A percentile compares a stretch with the other conserved stretches of the same genome.
phyloP scores from a whole-genome alignment of 768 basidiomycete genomes.

The Phaeotremella skinneri region DNA sequence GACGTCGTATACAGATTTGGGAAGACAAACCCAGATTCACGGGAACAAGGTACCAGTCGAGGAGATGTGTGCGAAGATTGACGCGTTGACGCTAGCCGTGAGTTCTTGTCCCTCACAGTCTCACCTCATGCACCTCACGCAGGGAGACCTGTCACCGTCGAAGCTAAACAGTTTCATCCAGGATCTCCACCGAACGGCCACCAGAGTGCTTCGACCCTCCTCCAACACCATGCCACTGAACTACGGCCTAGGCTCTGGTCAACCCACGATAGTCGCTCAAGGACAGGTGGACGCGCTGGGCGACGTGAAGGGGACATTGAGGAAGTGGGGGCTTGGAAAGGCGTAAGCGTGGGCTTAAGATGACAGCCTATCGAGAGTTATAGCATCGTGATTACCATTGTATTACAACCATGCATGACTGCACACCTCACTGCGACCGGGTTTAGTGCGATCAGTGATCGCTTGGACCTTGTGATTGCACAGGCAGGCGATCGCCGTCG shows the following conservation, averaged over 20 bases:
- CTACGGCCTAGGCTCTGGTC: constrained; percentile 54
- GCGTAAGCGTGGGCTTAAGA: background rate
- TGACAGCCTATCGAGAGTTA: no score
- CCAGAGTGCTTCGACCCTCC: constrained; percentile 60
- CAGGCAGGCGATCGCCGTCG: no score
- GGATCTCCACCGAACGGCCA: constrained; percentile 72
- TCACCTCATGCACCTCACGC: background rate
- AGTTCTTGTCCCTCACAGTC: constrained; percentile 1
- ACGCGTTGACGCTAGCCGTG: constrained; percentile 62
- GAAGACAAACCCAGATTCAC: constrained; percentile 86
- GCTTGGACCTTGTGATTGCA: no score
- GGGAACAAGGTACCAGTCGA: constrained; percentile 77
- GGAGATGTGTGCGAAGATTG: constrained; percentile 87
- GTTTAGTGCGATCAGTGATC: no score
- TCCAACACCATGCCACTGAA: constrained; percentile 30
- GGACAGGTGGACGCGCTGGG: constrained; percentile 68
- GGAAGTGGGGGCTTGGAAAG: constrained; percentile 45
- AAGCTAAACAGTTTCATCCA: constrained; percentile 27
- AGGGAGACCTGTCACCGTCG: background rate
- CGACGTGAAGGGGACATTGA: constrained; percentile 51
- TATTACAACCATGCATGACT: no score
- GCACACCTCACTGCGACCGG: no score
- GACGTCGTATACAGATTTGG: constrained; percentile 62
- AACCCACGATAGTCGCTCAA: constrained; percentile 78
- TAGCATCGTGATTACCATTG: background rate